A percentile compares a stretch with the other conserved stretches of the same genome.
These are phyloP conservation scores for Porcisia hertigi DNA, from an alignment of 208 protist genomes.

Conservation along the genomic window DNA sequence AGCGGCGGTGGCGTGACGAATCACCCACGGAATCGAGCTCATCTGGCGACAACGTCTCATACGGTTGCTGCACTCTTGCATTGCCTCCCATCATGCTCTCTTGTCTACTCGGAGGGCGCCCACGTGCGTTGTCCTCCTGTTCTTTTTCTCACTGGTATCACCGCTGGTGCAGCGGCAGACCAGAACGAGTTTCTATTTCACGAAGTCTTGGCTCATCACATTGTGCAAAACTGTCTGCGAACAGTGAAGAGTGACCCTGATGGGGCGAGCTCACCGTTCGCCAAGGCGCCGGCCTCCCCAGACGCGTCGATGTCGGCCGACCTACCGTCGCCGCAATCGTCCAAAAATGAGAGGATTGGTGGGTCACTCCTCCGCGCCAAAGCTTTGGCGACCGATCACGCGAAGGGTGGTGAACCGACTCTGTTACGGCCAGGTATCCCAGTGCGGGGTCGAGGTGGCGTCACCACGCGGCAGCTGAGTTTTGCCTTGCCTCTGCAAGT, in stretches of 20 bases:
- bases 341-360: neutral
- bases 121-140: slow-evolving; percentile 16
- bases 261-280: neutral
- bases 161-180: neutral
- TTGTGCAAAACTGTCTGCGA: slow-evolving; percentile 23
- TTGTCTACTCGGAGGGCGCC: slow-evolving; percentile 16
- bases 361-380: neutral
- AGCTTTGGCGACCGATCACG: neutral
- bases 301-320: neutral
- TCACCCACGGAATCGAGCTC: neutral
- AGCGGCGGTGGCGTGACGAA: neutral
- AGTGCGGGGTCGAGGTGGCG: neutral
- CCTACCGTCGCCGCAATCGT: neutral
- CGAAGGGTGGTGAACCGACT: neutral
- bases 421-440: neutral
- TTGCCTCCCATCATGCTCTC: slow-evolving; percentile 9
- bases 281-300: neutral
- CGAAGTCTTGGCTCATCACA: slow-evolving; percentile 23
- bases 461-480: slow-evolving; percentile 2
- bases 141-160: slow-evolving; percentile 17
- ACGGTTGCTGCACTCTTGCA: slow-evolving; percentile 1
- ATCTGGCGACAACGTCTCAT: slow-evolving; percentile 3
- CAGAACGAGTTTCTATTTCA: slow-evolving; percentile 12
- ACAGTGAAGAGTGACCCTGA: neutral
- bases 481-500: slow-evolving; percentile 16